Base-by-base conservation (phyloP, 2,329 filamentous ascomycete genomes). In the Epichloe scottii region DNA sequence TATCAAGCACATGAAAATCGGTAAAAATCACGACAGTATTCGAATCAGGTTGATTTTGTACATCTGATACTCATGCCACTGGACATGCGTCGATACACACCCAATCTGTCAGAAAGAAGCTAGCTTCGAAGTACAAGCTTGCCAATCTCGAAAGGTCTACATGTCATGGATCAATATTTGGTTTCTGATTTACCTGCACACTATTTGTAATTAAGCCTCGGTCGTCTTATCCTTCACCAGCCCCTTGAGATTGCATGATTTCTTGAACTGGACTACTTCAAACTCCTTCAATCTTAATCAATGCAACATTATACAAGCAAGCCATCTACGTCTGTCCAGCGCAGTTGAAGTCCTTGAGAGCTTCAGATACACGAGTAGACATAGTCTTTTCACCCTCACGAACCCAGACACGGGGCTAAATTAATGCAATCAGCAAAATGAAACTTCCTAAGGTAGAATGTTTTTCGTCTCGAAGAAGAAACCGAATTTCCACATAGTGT, bases 311-410 rank as follows among this genome's bases (percentile, higher is more conserved):
- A 35, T 15, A 41, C 41, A 38, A 17, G 14, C 4, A 12, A 34
- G 4, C 21, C 40, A 52, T 34, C 62, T 67, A 70, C 47, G 69
- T 51, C 57, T 67, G 62, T 51, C 59, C 60, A 50, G 63, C 60
- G 51, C 60, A 62, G 77, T 93, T 90, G 81, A 98, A 98, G 77
- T 97, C 91, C 64, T 84, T 76, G 57, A 98, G 83, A 54, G 87
- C 91, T 68, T 84, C 81, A 60, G 80, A 67, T 58, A 96, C 81
- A 71, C 93, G 87, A 63, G 76, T 73, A 66, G 77, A 79, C 93
- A 97, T 98, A 66, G 85, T 89, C 84, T 96, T 95, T 82, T 98
- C 93, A 65, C 91, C 93, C 77, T 90, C 87, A 55, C 90, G 86
- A 56, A 95, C 88, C 91, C 90, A 95, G 67, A 96, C 89, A 72